These are phyloP conservation scores for Pythium insidiosum DNA, from an alignment of 352 stramenopile species.

Conservation along the genomic window DNA sequence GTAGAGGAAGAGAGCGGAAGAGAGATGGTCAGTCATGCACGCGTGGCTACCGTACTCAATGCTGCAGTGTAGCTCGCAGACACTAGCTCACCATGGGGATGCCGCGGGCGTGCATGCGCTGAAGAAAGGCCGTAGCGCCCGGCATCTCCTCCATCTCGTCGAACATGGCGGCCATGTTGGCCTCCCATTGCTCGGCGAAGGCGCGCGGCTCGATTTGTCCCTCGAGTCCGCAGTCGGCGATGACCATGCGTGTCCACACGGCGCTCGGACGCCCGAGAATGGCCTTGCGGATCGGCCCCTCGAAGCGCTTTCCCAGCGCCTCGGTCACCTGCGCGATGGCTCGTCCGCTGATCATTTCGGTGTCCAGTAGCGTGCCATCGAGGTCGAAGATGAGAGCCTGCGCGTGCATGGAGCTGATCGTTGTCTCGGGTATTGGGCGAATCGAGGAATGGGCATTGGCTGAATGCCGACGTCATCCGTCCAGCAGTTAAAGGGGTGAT, in stretches of 20 bases:
- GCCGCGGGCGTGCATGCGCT: slow-evolving; percentile 31
- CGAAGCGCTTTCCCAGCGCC: slow-evolving; percentile 51
- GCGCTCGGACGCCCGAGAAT: slow-evolving; percentile 58
- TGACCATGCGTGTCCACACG: slow-evolving; percentile 71
- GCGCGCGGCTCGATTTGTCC: slow-evolving; percentile 38
- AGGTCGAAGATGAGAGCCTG: slow-evolving; percentile 81
- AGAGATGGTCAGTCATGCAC: no score
- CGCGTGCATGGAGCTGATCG: no score
- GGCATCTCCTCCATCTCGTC: slow-evolving; percentile 41
- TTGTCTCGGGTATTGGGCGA: no score
- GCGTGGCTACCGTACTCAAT: no score
- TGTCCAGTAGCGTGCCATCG: slow-evolving; percentile 78
- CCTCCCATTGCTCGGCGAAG: slow-evolving; percentile 55
- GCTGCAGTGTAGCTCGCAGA: no score
- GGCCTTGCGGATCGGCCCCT: slow-evolving; percentile 60
- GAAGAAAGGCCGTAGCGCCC: slow-evolving; percentile 38
- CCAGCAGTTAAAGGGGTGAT: no score
- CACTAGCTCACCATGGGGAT: slow-evolving; percentile 39
- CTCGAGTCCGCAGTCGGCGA: slow-evolving; percentile 33
- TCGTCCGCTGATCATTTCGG: slow-evolving; percentile 58
- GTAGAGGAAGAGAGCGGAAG: neutral
- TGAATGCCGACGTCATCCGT: no score
- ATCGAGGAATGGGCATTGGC: no score
- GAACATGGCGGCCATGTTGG: slow-evolving; percentile 49
- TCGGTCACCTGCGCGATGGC: slow-evolving; percentile 46